Evolutionary conservation across 2,329 filamentous ascomycete species (phyloP).

Genomic region (Hymenotorrendiella dingleyae): DNA sequence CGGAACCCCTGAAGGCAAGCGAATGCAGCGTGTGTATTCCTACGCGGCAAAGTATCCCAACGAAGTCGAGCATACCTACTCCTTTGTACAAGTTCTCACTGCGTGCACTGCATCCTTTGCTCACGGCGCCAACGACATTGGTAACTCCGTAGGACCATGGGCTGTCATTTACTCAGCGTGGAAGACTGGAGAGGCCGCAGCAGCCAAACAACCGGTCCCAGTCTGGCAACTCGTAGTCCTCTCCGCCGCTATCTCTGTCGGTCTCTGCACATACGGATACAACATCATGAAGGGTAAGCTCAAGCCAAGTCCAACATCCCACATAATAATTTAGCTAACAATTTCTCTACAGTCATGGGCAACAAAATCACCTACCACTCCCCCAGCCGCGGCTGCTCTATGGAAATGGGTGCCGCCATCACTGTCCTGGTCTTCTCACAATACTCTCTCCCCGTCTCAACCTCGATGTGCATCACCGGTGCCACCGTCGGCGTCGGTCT

Average conservation of each 20-base stretch:
- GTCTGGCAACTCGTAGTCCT: constrained; percentile 73
- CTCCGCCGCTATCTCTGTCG: constrained; percentile 55
- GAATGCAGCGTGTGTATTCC: constrained; percentile 64
- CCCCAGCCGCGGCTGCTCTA: constrained; percentile 54
- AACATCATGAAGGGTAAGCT: constrained; percentile 73
- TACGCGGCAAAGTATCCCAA: constrained; percentile 61
- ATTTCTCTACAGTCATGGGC: constrained; percentile 59
- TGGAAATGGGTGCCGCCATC: constrained; percentile 75
- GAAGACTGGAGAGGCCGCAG: constrained; percentile 54
- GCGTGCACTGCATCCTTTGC: constrained; percentile 46
- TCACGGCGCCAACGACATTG: constrained; percentile 72
- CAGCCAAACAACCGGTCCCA: constrained; percentile 59
- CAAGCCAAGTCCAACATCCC: no score
- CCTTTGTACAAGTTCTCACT: constrained; percentile 48
- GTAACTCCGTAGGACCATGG: constrained; percentile 65
- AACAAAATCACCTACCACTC: constrained; percentile 74
- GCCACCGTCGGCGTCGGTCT: constrained; percentile 73
- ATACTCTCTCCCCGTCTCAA: constrained; percentile 69
- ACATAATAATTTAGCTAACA: constrained; percentile 13
- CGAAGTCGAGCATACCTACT: constrained; percentile 58
- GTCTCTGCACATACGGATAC: constrained; percentile 70
- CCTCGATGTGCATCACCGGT: constrained; percentile 74
- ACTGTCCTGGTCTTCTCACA: constrained; percentile 73
- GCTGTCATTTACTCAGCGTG: constrained; percentile 65
- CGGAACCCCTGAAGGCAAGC: constrained; percentile 66